Evolutionary conservation across 352 stramenopile genomes (phyloP).

Genomic region (Peronospora tabacina): DNA sequence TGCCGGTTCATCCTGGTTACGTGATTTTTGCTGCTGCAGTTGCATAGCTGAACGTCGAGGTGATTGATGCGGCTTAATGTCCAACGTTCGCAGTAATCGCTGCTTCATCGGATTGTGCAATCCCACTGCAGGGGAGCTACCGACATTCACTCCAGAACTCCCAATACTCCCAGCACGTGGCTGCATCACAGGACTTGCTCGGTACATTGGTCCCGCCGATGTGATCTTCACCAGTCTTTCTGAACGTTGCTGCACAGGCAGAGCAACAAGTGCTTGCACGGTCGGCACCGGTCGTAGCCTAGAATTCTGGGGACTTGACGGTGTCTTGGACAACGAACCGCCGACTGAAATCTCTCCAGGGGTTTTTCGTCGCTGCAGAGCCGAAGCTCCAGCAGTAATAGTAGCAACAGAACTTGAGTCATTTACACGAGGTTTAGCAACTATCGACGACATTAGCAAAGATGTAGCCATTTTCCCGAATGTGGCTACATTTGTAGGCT

Average conservation of each 20-base stretch:
- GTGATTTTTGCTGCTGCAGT: slow-evolving; percentile 26
- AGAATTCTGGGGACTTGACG: slow-evolving; percentile 8
- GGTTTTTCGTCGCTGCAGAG: slow-evolving; percentile 3
- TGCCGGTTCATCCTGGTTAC: slow-evolving; percentile 8
- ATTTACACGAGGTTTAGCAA: background rate
- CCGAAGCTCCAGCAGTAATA: background rate
- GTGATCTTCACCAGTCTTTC: slow-evolving; percentile 65
- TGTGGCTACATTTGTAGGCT: background rate
- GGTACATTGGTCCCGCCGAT: slow-evolving; percentile 37
- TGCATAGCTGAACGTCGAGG: slow-evolving; percentile 45
- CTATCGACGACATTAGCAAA: background rate
- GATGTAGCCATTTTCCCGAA: background rate
- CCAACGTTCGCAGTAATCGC: slow-evolving; percentile 45
- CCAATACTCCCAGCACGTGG: slow-evolving; percentile 28
- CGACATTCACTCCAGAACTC: slow-evolving; percentile 15
- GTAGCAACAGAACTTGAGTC: background rate
- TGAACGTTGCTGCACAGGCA: slow-evolving; percentile 38
- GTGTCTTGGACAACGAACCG: slow-evolving; percentile 14
- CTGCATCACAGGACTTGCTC: slow-evolving; percentile 45
- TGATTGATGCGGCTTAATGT: slow-evolving; percentile 75
- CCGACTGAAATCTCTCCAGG: slow-evolving; percentile 23
- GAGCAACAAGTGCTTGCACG: slow-evolving; percentile 33
- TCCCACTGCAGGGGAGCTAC: slow-evolving; percentile 13
- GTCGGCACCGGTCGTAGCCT: slow-evolving; percentile 7
- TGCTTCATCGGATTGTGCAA: slow-evolving; percentile 24